Evolutionary conservation across 257 asterid species (phyloP).

Genomic region (Gentiana dahurica): DNA sequence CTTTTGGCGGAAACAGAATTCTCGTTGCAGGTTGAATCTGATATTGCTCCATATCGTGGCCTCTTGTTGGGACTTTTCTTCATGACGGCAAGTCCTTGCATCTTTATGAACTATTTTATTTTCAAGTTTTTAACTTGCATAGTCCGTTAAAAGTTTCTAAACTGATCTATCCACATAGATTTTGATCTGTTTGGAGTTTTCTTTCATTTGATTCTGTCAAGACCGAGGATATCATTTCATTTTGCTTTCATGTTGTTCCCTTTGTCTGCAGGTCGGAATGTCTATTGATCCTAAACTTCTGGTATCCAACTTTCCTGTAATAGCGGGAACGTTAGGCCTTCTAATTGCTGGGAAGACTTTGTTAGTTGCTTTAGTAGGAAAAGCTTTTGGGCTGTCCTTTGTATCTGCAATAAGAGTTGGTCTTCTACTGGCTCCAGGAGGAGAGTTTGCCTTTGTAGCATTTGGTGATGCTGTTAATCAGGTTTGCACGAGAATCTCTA

Average conservation of each 20-base stretch:
- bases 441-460: constrained; percentile 98
- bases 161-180: neutral
- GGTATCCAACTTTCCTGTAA: constrained; percentile 82
- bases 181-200: neutral
- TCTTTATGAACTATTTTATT: neutral
- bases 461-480: constrained; percentile 99
- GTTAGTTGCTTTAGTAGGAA: constrained; percentile 82
- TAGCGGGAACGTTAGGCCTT: constrained; percentile 72
- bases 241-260: neutral
- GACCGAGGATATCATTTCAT: constrained; percentile 3
- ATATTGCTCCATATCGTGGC: constrained; percentile 99
- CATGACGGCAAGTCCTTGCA: constrained; percentile 72
- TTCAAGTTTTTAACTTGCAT: neutral
- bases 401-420: constrained; percentile 93
- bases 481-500: constrained; percentile 30
- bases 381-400: constrained; percentile 73
- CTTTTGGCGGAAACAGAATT: constrained; percentile 99
- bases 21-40: constrained; percentile 98
- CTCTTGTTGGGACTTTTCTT: constrained; percentile 97
- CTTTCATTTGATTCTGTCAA: constrained; percentile 1
- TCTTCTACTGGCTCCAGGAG: constrained; percentile 98
- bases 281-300: constrained; percentile 98
- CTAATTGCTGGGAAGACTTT: constrained; percentile 82
- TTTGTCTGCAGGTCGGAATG: constrained; percentile 86
- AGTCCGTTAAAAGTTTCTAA: neutral